Conservation (phyloP, 495 filamentous ascomycete species). For the Hypomontagnella submonticulosa region DNA sequence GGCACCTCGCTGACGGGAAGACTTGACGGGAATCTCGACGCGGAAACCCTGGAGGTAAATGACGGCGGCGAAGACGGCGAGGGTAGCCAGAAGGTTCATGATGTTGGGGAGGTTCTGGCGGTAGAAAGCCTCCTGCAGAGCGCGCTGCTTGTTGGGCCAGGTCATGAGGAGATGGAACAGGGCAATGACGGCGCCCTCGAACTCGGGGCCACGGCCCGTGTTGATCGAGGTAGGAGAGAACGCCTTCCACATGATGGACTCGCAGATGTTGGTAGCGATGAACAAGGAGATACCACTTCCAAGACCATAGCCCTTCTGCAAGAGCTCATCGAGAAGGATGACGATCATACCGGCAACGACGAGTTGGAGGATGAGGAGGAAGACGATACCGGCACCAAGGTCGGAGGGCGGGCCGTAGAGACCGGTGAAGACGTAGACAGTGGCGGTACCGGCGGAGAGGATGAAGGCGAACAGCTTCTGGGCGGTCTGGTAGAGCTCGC, state of each 20-base stretch:
- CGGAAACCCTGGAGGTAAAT: conserved; percentile 99
- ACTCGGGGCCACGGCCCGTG: conserved; percentile 98
- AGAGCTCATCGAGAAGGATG: conserved; percentile 98
- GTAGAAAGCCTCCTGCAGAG: conserved; percentile 98
- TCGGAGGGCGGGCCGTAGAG: conserved; percentile 96
- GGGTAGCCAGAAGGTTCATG: conserved; percentile 96
- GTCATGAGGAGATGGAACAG: conserved; percentile 98
- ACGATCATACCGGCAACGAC: conserved; percentile 97
- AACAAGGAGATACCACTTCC: conserved; percentile 99
- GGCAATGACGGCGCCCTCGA: conserved; percentile 98
- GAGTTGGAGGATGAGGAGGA: conserved; percentile 95
- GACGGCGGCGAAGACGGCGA: conserved; percentile 93
- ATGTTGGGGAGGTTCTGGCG: conserved; percentile 99
- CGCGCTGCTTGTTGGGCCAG: conserved; percentile 98
- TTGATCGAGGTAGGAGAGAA: conserved; percentile 99
- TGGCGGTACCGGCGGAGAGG: conserved; percentile 94
- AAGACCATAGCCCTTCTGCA: conserved; percentile 99
- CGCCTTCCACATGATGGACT: conserved; percentile 99
- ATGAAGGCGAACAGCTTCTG: conserved; percentile 99
- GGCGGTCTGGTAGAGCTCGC: conserved; percentile 98
- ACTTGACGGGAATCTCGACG: conserved; percentile 99
- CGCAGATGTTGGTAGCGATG: conserved; percentile 99
- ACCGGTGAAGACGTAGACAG: conserved; percentile 96
- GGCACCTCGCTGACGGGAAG: conserved; percentile 97
- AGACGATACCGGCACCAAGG: conserved; percentile 96